Conservation (phyloP, 352 stramenopile genomes). For the Phytophthora pinifolia region DNA sequence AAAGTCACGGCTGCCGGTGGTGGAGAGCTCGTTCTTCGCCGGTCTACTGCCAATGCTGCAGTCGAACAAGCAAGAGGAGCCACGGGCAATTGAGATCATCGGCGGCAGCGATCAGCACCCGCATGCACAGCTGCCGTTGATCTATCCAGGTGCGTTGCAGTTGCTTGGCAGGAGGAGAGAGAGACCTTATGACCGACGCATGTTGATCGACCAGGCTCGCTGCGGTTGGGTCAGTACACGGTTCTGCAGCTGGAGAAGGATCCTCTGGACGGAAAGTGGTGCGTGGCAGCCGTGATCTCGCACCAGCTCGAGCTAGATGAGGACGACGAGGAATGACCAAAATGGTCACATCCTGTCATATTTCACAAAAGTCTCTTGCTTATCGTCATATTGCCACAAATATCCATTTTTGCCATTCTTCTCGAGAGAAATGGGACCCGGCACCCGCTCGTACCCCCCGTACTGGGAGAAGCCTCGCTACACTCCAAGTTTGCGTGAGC, state of each 20-base stretch:
- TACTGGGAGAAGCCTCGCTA: conserved; percentile 17
- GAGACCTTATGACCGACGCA: conserved; percentile 4
- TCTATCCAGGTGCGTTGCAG: conserved; percentile 54
- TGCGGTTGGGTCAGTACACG: conserved; percentile 70
- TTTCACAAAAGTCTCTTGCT: background rate
- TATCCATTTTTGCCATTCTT: background rate
- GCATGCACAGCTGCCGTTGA: conserved; percentile 42
- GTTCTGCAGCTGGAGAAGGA: conserved; percentile 70
- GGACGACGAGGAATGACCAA: conserved; percentile 11
- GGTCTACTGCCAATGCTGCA: conserved; percentile 39
- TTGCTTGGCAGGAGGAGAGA: conserved; percentile 1
- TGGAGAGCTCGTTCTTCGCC: conserved; percentile 40
- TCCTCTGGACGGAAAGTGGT: conserved; percentile 48
- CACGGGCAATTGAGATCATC: conserved; percentile 52
- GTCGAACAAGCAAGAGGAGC: conserved; percentile 25
- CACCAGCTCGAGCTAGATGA: conserved; percentile 42
- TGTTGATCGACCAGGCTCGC: conserved; percentile 40
- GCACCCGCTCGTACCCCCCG: conserved; percentile 3
- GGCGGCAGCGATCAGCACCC: conserved; percentile 51
- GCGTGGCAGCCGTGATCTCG: conserved; percentile 42
- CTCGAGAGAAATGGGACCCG: conserved; percentile 19
- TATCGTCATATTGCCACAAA: conserved; percentile 10
- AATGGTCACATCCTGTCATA: conserved; percentile 1
- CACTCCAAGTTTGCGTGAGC: conserved; percentile 37
- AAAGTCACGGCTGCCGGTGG: conserved; percentile 36